Evolutionary conservation across 108 stramenopile species (phyloP), one percentile per base, ranked within the genome.

Genomic region (Licmophora abbreviata): DNA sequence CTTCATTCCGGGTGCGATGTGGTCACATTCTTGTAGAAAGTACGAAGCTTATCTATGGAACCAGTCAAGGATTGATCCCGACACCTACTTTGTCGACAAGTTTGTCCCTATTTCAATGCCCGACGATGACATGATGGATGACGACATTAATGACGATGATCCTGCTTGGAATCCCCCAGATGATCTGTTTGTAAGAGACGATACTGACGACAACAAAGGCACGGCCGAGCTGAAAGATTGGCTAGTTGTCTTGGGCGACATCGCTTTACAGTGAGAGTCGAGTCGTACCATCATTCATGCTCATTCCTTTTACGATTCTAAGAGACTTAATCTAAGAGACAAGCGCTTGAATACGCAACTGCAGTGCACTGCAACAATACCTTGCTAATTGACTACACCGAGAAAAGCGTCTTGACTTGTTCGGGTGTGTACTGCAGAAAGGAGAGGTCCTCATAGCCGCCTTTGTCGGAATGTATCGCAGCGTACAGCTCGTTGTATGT

Each of bases 401-500:
- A 77, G 34, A 87, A 68, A 35, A 92, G 58, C 4, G 85, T 79
- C 12, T 66, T 65, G 29, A 92, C 85, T 58, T 87, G 85, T n/a
- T 69, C 50, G 14, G 89, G 83, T 17, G 64, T 67, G 35, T 86
- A 79, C 6, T 64, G 68, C 58, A 87, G 63, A 61, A 87, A 92
- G 33, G 78, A 56, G 47, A 80, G 35, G 62, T 87, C 81, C 29
- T 70, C 63, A 55, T 92, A 92, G 3, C 85, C 89, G 9, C 83
- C 85, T 31, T 50, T 69, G 15, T 81, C 85, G 48, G 68, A 57
- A 11, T 32, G 44, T 12, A 73, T 57, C 29, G 75, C 73, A 25
- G 70, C 64, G 60, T 80, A 83, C 25, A 92, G 44, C 41, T 59
- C 50, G 20, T 33, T 46, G 54, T 92, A 92, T 11, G 48, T 51